Conservation (phyloP, 75 land plant genomes). For the Azolla pinnata region DNA sequence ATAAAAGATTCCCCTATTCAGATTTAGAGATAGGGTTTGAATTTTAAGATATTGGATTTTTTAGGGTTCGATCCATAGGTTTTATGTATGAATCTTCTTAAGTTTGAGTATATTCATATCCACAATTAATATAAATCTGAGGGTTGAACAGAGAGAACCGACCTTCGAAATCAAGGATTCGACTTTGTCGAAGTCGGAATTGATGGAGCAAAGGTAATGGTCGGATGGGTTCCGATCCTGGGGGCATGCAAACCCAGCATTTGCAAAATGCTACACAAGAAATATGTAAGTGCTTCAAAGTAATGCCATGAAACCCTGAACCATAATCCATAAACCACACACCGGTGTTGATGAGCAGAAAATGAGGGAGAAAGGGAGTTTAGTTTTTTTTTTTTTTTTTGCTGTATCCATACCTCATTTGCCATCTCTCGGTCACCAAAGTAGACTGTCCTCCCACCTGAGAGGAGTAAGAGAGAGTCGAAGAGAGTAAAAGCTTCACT, state of each 20-base stretch:
- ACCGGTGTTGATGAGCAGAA: neutral
- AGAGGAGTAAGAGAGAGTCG: conserved; percentile 45
- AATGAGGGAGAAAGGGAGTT: too few species aligned
- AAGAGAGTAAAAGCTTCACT: conserved; percentile 76
- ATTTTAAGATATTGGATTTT: neutral
- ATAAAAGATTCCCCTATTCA: neutral
- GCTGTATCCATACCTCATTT: conserved; percentile 32
- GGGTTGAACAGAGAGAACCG: neutral
- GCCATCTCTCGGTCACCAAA: conserved; percentile 39
- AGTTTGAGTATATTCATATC: too few species aligned
- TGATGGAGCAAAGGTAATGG: conserved; percentile 58
- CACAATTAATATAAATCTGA: too few species aligned
- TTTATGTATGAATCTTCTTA: too few species aligned
- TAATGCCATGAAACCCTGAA: too few species aligned
- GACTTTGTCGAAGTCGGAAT: conserved; percentile 59
- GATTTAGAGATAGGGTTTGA: neutral
- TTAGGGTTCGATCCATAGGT: neutral
- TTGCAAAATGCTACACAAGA: conserved; percentile 39
- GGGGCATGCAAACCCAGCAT: conserved; percentile 65
- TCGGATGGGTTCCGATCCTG: conserved; percentile 62
- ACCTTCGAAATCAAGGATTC: conserved; percentile 21
- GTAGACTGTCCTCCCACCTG: conserved; percentile 47
- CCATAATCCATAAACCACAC: neutral
- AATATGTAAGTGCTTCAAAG: neutral
- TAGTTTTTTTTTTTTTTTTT: neutral